A percentile compares a stretch with the other conserved stretches of the same genome.
Conservation (phyloP, 2,329 filamentous ascomycete species). For the Stagonosporopsis chrysanthemi region DNA sequence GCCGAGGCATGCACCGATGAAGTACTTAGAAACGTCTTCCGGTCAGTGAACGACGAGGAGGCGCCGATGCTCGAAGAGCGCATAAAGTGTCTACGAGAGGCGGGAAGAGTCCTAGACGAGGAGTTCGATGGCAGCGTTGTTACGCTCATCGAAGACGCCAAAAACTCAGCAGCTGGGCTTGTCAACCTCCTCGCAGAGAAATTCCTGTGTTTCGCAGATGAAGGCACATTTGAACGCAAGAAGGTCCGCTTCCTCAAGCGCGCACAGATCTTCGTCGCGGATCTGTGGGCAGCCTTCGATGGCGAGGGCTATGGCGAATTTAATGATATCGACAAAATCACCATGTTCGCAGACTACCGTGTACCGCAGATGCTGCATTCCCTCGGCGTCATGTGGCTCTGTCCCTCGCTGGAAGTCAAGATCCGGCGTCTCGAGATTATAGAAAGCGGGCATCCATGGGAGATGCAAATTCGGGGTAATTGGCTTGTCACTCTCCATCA, state of each 20-base stretch:
- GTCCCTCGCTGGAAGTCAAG: conserved; percentile 75
- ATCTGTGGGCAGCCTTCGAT: conserved; percentile 95
- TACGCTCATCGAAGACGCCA: conserved; percentile 75
- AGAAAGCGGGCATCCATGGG: conserved; percentile 76
- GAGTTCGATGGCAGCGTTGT: conserved; percentile 78
- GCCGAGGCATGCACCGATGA: conserved; percentile 79
- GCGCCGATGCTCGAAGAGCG: conserved; percentile 85
- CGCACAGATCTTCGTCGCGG: conserved; percentile 94
- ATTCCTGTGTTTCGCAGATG: conserved; percentile 87
- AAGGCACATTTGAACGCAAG: conserved; percentile 75
- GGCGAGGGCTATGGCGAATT: conserved; percentile 82
- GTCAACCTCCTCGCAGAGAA: conserved; percentile 85
- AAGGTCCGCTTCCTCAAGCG: conserved; percentile 87
- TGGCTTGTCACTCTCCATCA: conserved; percentile 27
- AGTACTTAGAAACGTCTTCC: conserved; percentile 77
- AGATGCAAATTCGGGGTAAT: conserved; percentile 82
- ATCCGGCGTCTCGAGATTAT: conserved; percentile 72
- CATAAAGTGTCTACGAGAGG: conserved; percentile 80
- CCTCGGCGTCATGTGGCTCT: conserved; percentile 83
- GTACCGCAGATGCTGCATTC: conserved; percentile 91
- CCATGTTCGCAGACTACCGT: conserved; percentile 98
- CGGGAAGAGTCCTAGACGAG: conserved; percentile 80
- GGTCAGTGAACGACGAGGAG: conserved; percentile 83
- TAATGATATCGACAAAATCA: conserved; percentile 90
- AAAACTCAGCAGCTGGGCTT: conserved; percentile 80